Percentiles rank a stretch among this genome's conserved stretches.
phyloP scores from a whole-genome alignment of 768 basidiomycete species.

The Mycena capillaripes region DNA sequence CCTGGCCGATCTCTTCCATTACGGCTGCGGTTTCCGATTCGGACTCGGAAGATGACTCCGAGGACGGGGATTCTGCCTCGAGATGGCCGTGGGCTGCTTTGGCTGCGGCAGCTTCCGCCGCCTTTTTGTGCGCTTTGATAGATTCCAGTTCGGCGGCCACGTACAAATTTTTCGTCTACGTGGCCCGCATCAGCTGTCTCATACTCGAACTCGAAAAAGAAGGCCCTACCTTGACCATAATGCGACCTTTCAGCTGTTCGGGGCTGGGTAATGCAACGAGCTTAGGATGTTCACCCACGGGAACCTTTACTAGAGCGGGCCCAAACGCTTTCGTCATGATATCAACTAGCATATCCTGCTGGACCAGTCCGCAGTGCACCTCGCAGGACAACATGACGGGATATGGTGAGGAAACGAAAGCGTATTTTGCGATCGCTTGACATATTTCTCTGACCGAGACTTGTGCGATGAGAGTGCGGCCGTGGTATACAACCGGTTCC shows the following conservation, averaged over 20 bases:
- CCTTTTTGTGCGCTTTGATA: slow-evolving; percentile 55
- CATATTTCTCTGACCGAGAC: slow-evolving; percentile 89
- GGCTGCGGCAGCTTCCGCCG: slow-evolving; percentile 31
- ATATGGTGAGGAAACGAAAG: slow-evolving; percentile 93
- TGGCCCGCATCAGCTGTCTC: neutral
- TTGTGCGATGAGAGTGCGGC: slow-evolving; percentile 90
- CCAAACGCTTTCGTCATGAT: slow-evolving; percentile 65
- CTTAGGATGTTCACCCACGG: slow-evolving; percentile 58
- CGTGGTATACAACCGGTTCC: slow-evolving; percentile 92
- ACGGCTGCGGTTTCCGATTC: slow-evolving; percentile 40
- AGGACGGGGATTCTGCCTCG: slow-evolving; percentile 42
- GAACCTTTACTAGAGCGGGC: slow-evolving; percentile 52
- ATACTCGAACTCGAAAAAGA: neutral
- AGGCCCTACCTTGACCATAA: slow-evolving; percentile 85
- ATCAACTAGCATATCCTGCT: slow-evolving; percentile 64
- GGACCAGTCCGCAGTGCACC: slow-evolving; percentile 82
- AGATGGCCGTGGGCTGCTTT: slow-evolving; percentile 42
- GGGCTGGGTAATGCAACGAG: slow-evolving; percentile 85
- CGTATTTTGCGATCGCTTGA: slow-evolving; percentile 90
- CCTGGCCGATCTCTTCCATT: slow-evolving; percentile 39
- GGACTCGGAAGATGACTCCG: slow-evolving; percentile 39
- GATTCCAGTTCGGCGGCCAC: slow-evolving; percentile 70
- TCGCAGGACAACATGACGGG: slow-evolving; percentile 97
- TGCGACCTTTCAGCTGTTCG: slow-evolving; percentile 79
- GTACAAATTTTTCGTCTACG: slow-evolving; percentile 83